These are phyloP conservation scores for Clarireedia hainanense DNA, from an alignment of 2,329 filamentous ascomycete genomes.

Conservation along the genomic window DNA sequence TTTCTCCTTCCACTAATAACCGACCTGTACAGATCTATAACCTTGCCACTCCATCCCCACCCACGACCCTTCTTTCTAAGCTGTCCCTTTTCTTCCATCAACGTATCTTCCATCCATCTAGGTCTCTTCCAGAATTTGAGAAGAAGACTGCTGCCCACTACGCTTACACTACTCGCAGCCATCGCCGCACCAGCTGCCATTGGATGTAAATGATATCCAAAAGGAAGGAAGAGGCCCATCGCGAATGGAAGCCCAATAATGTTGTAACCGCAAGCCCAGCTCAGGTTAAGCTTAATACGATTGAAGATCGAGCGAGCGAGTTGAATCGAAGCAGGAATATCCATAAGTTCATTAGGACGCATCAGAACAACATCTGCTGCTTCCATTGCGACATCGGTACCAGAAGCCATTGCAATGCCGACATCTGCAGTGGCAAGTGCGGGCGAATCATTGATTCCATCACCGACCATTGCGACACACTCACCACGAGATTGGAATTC, in stretches of 20 bases:
- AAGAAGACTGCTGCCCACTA: slow-evolving; percentile 75
- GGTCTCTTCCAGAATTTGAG: slow-evolving; percentile 84
- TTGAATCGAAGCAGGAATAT: slow-evolving; percentile 79
- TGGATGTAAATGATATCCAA: slow-evolving; percentile 80
- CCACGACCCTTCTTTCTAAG: slow-evolving; percentile 23
- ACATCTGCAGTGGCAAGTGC: slow-evolving; percentile 88
- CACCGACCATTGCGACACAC: slow-evolving; percentile 91
- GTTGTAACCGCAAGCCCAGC: slow-evolving; percentile 94
- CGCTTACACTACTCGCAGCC: slow-evolving; percentile 83
- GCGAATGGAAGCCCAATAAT: slow-evolving; percentile 85
- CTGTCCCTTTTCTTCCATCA: slow-evolving; percentile 52
- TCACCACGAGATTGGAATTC: slow-evolving; percentile 67
- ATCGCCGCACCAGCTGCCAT: slow-evolving; percentile 94
- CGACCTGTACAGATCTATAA: slow-evolving; percentile 34
- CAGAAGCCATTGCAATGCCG: slow-evolving; percentile 85
- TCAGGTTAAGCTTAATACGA: slow-evolving; percentile 87
- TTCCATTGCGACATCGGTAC: slow-evolving; percentile 96
- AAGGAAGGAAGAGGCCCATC: slow-evolving; percentile 90
- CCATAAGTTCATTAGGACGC: slow-evolving; percentile 83
- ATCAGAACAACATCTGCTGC: slow-evolving; percentile 94
- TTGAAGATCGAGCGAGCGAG: slow-evolving; percentile 79
- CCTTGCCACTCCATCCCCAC: slow-evolving; percentile 34
- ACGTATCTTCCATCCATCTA: slow-evolving; percentile 72
- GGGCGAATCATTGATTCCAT: slow-evolving; percentile 97
- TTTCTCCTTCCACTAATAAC: slow-evolving; percentile 32